Percentiles rank a stretch among this genome's conserved stretches.
These are phyloP conservation scores for Lichtheimia ramosa DNA, from an alignment of 371 early-diverging fungal genomes.

Conservation along the genomic window DNA sequence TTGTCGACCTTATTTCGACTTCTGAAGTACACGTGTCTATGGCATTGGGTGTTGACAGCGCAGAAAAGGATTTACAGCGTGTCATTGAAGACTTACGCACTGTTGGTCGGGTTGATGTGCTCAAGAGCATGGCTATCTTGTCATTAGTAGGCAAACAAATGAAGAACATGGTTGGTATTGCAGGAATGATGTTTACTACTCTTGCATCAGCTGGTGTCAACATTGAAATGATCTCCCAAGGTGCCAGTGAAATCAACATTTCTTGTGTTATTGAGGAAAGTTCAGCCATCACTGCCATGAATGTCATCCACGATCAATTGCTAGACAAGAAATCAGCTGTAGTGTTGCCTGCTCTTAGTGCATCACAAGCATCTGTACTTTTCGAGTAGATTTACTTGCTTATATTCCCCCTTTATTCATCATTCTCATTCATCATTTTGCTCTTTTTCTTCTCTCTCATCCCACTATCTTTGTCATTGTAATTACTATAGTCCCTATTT, in stretches of 20 bases:
- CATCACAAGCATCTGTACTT: slow-evolving; percentile 1
- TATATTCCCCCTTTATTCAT: no score
- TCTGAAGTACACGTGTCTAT: slow-evolving; percentile 96
- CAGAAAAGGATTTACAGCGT: slow-evolving; percentile 61
- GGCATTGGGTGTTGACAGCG: slow-evolving; percentile 80
- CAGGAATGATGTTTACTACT: slow-evolving; percentile 91
- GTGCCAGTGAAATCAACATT: slow-evolving; percentile 96
- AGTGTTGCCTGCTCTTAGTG: slow-evolving; percentile 16
- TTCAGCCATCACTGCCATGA: slow-evolving; percentile 75
- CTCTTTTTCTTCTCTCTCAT: no score
- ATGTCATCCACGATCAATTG: slow-evolving; percentile 84
- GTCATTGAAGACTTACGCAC: slow-evolving; percentile 57
- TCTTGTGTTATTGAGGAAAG: slow-evolving; percentile 89
- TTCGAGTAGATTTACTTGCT: not conserved
- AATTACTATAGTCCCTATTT: no score
- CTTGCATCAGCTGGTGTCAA: slow-evolving; percentile 89
- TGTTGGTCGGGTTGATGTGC: slow-evolving; percentile 51
- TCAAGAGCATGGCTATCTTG: slow-evolving; percentile 88
- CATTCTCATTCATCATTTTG: no score
- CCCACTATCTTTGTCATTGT: no score
- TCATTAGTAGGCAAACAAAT: slow-evolving; percentile 95
- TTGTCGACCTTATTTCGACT: slow-evolving; percentile 95
- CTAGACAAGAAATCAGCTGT: slow-evolving; percentile 22
- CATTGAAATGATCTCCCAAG: slow-evolving; percentile 98
- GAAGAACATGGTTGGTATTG: slow-evolving; percentile 95